Conservation (phyloP, 2,329 filamentous ascomycete species). For the Fusarium subtropicale region DNA sequence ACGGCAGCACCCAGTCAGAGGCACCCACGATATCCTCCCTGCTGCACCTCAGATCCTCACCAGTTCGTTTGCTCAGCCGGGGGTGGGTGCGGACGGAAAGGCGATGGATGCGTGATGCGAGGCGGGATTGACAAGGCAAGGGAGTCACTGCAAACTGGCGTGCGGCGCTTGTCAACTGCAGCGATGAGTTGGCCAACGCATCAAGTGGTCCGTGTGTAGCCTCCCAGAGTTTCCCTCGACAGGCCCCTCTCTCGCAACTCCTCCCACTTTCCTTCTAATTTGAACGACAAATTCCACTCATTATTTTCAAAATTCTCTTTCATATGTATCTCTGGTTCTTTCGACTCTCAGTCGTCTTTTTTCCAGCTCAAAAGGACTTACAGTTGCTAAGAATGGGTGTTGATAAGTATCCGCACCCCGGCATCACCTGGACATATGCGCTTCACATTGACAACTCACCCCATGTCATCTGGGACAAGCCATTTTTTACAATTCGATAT, state of each 20-base stretch:
- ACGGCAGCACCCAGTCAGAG: constrained; percentile 32
- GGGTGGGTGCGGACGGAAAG: constrained; percentile 36
- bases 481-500: background rate
- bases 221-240: constrained; percentile 47
- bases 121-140: constrained; percentile 43
- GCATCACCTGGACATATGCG: constrained; percentile 37
- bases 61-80: constrained; percentile 39
- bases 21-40: constrained; percentile 37
- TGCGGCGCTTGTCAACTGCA: constrained; percentile 56
- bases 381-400: constrained; percentile 18
- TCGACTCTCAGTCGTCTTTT: constrained; percentile 4
- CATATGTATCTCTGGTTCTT: constrained; percentile 3
- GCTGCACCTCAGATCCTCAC: constrained; percentile 36
- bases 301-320: constrained; percentile 1
- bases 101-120: constrained; percentile 41
- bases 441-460: constrained; percentile 36
- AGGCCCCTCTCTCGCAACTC: constrained; percentile 40
- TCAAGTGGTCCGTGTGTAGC: constrained; percentile 58
- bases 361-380: constrained; percentile 2
- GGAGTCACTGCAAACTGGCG: constrained; percentile 39
- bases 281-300: constrained; percentile 10
- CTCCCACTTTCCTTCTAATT: constrained; percentile 27
- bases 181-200: constrained; percentile 58
- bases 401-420: constrained; percentile 40
- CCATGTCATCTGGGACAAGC: constrained; percentile 33